Base-by-base conservation (phyloP, 176 grass and related monocot genomes). In the Oryza rufipogon region DNA sequence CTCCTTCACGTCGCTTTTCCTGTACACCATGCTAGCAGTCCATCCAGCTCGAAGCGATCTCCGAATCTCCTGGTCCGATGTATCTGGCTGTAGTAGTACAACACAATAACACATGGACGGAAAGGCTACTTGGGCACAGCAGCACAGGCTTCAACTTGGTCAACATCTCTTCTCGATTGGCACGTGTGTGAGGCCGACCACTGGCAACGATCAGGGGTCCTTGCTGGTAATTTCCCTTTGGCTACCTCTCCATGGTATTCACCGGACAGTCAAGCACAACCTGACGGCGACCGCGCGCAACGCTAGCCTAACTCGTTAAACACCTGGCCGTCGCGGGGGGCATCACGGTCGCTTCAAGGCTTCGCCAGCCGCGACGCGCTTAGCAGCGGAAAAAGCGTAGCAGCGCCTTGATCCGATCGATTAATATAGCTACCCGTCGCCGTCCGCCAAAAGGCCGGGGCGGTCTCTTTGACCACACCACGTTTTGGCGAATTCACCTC, bases 261-360 rank as follows among this genome's bases (percentile, higher is more conserved):
- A 63, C 19, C 58, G 58, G n/a, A 11, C 58, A 23, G 58, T 63
- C 58, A 63, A 63, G 46, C 32, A 1, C 8, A 5, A 60, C 9
- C 10, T 1, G 68, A 4, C 4, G 70, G 44, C 71, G 71, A 70
- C 32, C 48, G 20, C 0, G 30, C 0, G 30, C 49, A 14, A 61
- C 25, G 49, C 1, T 14, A 34, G 79, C 83, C 88, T 78, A 78
- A 78, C 83, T 90, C 73, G 73, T 36, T n/a, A 5, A 86, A 90
- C 88, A 90, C 83, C 60, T 78, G 83, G 58, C 83, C 19, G 33
- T 28, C 51, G 71, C 77, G 8, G 72, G 41, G 54, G 10, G 28
- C 68, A 5, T 66, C 83, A 46, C 56, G 46, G 79, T 82, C 66
- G 83, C 88, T 86, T 90, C 58, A 82, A 82, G 88, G 46, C 67